Evolutionary conservation across 208 protist species (phyloP), one percentile per base, ranked within the genome.

Genomic region (Trypanosoma platydactyli): DNA sequence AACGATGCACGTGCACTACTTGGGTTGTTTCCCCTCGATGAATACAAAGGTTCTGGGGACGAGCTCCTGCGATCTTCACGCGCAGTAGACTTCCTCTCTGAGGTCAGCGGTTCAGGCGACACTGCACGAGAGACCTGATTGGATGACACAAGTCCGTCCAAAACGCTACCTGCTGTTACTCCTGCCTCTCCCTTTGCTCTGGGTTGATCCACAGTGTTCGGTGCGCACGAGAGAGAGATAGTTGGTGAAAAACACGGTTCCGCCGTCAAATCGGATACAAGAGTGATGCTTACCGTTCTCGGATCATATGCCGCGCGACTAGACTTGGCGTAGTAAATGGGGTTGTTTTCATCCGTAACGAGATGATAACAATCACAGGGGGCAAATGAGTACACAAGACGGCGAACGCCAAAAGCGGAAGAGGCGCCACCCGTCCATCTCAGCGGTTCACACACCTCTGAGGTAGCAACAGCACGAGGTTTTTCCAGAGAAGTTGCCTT

Each of bases 331-430:
- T 84, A 85, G 63, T 88, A 92, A 24, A 88, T 68, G 1, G 86
- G 75, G 42, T 86, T 86, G 59, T 72, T 75, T 40, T 85, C 82
- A 61, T 79, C 76, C 64, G 80, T 75, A 16, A 92, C 86, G 53
- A 88, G 73, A 66, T 88, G 81, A 61, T 88, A 86, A 56, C 77
- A 84, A 64, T 92, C 80, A 66, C 86, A 92, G 5, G 86, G 77
- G 22, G 76, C 79, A 30, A 86, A 78, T 1, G 86, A 88, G 72
- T 88, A 92, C 33, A 92, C 76, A 25, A 92, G 62, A 24, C 82
- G 81, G 7, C 76, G 79, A 13, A 85, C 82, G 27, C 79, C 81
- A 35, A 69, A 29, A 45, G 53, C 82, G 30, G 71, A 77, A 48
- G 48, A 35, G 5, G 29, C 5, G 41, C 9, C 27, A 49, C 30